Evolutionary conservation across 305 asterid genomes (phyloP).

Genomic region (Fraxinus latifolia): DNA sequence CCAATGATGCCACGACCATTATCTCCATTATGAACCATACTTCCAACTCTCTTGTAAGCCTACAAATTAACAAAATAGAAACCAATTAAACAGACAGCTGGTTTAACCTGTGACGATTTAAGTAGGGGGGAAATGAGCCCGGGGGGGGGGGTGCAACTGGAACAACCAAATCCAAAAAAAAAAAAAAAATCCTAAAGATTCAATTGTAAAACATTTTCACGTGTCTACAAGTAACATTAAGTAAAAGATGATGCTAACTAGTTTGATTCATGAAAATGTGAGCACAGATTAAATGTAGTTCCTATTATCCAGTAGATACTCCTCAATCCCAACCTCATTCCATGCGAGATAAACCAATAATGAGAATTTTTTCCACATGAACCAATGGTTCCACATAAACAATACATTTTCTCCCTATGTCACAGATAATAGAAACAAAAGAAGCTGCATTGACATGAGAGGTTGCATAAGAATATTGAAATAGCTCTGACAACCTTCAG

Average conservation of each 20-base stretch:
- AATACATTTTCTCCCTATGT: neutral
- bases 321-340: neutral
- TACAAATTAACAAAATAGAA: constrained; percentile 25
- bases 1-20: constrained; percentile 72
- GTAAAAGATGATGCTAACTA: neutral
- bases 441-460: neutral
- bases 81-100: neutral
- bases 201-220: neutral
- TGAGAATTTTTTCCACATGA: neutral
- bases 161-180: neutral
- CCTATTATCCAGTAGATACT: neutral
- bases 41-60: constrained; percentile 81
- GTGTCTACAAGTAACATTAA: neutral
- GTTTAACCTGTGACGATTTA: constrained; percentile 2
- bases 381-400: neutral
- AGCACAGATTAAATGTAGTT: neutral
- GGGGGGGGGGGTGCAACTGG: neutral
- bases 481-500: neutral
- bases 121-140: neutral
- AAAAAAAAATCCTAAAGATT: neutral
- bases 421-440: neutral
- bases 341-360: neutral
- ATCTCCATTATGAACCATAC: constrained; percentile 74
- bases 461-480: neutral
- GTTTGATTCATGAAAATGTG: neutral